A percentile compares a stretch with the other conserved stretches of the same genome.
Conservation (phyloP, 371 early-diverging fungal species). For the Mortierella polycephala region DNA sequence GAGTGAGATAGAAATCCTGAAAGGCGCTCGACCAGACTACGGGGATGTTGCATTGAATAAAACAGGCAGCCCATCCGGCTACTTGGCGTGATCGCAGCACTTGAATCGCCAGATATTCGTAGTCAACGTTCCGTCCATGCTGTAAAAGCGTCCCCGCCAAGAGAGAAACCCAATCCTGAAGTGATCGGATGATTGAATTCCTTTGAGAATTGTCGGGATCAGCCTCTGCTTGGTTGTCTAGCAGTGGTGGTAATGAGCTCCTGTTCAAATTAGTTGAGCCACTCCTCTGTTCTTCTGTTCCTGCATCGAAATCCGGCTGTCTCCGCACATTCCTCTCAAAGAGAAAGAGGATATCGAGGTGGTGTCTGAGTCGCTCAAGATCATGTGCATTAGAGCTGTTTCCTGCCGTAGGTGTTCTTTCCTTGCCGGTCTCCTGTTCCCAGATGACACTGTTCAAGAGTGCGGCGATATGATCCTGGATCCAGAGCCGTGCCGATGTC, state of each 20-base stretch:
- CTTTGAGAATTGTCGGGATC: constrained; percentile 5
- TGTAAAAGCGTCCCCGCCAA: constrained; percentile 54
- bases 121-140: constrained; percentile 41
- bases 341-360: constrained; percentile 43
- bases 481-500: constrained; percentile 60
- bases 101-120: constrained; percentile 60
- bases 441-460: constrained; percentile 57
- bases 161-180: constrained; percentile 66
- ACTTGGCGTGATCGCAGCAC: constrained; percentile 58
- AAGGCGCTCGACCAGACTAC: constrained; percentile 47
- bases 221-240: not conserved
- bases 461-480: constrained; percentile 57
- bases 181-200: constrained; percentile 53
- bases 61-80: constrained; percentile 63
- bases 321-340: constrained; percentile 41
- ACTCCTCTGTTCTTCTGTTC: constrained; percentile 11
- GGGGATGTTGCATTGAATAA: constrained; percentile 65
- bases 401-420: not conserved
- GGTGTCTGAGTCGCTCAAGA: constrained; percentile 14
- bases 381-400: constrained; percentile 2
- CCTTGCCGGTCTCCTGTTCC: constrained; percentile 16
- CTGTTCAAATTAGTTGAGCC: too few species aligned
- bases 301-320: constrained; percentile 34
- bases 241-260: not conserved
- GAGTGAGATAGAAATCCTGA: constrained; percentile 39